Evolutionary conservation across 1,139 yeast genomes (phyloP), one percentile per base, ranked within the genome.

Genomic region (Maudiozyma humilis): DNA sequence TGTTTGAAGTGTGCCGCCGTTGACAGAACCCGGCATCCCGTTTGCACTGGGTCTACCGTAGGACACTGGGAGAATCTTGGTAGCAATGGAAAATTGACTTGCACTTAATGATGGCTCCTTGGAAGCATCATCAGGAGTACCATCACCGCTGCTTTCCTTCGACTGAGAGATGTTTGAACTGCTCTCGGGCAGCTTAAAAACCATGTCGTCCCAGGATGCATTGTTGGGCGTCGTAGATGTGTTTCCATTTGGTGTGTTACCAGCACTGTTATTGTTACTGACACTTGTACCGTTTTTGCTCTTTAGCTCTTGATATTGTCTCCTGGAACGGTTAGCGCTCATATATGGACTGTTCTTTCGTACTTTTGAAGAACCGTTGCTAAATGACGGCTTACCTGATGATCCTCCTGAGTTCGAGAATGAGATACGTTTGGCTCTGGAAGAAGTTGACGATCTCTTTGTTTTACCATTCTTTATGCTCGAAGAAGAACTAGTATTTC

Each of bases 131-230:
- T 15, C 33, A 23, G 16, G 36, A 14, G 32, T 34, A 5, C 15
- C 32, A 15, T 31, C 14, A 15, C 33, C n/a, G 6, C 34, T 29
- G 19, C 17, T 20, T 17, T 23, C 35, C 19, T 16, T 16, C 15
- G 23, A 5, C 17, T 23, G 18, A 15, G 29, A n/a, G 20, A 18
- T 16, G n/a, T 25, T 35, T 4, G 27, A 40, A 41, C 57, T 55
- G 39, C 62, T 56, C 42, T 56, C 62, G 2, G 65, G 63, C 40
- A 60, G 43, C 38, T 49, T 51, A 41, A 58, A 58, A 46, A 56
- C 48, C 32, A 49, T 40, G 14, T 59, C 63, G 44, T 60, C 63
- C 57, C 62, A 55, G 13, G 45, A 32, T 19, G 36, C 33, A 33
- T 36, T 29, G 2, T 32, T 36, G 34, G 30, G 14, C 27, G 35